A percentile compares a stretch with the other conserved stretches of the same genome.
These are phyloP conservation scores for Amphicarpaea edgeworthii DNA, from an alignment of 306 rosid species.

Conservation along the genomic window DNA sequence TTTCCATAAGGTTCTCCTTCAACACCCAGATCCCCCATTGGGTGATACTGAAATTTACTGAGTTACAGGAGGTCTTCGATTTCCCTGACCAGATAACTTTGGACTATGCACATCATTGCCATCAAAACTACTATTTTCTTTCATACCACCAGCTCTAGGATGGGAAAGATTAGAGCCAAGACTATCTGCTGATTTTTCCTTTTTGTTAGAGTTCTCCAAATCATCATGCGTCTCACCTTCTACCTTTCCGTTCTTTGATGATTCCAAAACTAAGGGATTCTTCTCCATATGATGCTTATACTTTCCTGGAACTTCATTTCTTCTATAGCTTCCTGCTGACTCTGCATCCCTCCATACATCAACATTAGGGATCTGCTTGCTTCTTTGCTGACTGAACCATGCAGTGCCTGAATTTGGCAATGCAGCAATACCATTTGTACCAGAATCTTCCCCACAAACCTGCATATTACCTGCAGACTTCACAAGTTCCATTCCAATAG, in stretches of 20 bases:
- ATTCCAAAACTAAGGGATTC: constrained; percentile 65
- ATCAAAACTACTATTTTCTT: constrained; percentile 65
- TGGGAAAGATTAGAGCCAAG: constrained; percentile 50
- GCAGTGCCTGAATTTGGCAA: constrained; percentile 58
- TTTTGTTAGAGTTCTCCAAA: constrained; percentile 52
- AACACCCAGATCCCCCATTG: constrained; percentile 81
- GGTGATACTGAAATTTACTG: constrained; percentile 91
- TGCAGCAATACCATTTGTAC: constrained; percentile 52
- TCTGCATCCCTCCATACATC: constrained; percentile 78
- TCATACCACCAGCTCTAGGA: constrained; percentile 50
- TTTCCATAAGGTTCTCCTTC: constrained; percentile 67
- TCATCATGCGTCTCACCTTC: constrained; percentile 61
- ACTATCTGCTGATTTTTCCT: constrained; percentile 53
- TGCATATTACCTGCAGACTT: constrained; percentile 64
- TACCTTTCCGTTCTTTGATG: constrained; percentile 70
- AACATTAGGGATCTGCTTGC: constrained; percentile 57
- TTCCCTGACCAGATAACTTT: constrained; percentile 60
- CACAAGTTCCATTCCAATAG: constrained; percentile 59
- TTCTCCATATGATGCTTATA: constrained; percentile 65
- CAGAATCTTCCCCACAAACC: constrained; percentile 61
- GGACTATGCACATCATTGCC: constrained; percentile 62
- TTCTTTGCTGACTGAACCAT: constrained; percentile 65
- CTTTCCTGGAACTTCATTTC: constrained; percentile 63
- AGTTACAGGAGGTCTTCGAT: constrained; percentile 62
- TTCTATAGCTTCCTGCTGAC: constrained; percentile 60